These are phyloP conservation scores for Colletotrichum plurivorum DNA, from an alignment of 2,329 filamentous ascomycete genomes.

Conservation along the genomic window DNA sequence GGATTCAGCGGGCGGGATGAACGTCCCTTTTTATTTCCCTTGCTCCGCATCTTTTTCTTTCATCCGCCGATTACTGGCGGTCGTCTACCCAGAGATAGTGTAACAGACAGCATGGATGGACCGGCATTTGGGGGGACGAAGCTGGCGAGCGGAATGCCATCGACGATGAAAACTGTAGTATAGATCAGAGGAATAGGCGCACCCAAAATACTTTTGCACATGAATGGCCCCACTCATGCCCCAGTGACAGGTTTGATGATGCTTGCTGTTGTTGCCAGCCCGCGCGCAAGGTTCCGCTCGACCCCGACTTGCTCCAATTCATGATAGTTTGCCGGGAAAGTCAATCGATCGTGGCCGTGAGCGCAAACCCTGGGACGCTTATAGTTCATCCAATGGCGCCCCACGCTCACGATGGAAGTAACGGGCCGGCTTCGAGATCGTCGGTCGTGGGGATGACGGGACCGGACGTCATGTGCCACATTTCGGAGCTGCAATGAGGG, in stretches of 20 bases:
- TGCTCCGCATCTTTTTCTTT: not conserved
- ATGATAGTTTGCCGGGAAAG: not conserved
- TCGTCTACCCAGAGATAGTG: not conserved
- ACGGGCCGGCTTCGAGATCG: conserved; percentile 11
- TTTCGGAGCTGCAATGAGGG: not conserved
- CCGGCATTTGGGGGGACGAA: not conserved
- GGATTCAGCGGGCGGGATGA: conserved; percentile 5
- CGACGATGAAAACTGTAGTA: not conserved
- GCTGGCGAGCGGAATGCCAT: not conserved
- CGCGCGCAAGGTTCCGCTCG: not conserved
- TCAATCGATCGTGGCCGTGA: not conserved
- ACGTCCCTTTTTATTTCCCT: no score
- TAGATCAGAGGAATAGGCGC: not conserved
- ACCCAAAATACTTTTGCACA: not conserved
- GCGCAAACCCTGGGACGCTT: not conserved
- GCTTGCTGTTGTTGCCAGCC: not conserved
- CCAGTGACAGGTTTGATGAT: not conserved
- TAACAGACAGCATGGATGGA: not conserved
- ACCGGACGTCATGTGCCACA: not conserved
- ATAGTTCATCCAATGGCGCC: not conserved
- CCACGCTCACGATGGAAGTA: not conserved
- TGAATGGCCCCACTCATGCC: not conserved
- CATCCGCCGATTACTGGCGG: not conserved
- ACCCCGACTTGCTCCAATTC: not conserved
- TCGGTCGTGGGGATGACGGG: not conserved